Conservation (phyloP, 352 stramenopile genomes). For the Globisporangium polare region DNA sequence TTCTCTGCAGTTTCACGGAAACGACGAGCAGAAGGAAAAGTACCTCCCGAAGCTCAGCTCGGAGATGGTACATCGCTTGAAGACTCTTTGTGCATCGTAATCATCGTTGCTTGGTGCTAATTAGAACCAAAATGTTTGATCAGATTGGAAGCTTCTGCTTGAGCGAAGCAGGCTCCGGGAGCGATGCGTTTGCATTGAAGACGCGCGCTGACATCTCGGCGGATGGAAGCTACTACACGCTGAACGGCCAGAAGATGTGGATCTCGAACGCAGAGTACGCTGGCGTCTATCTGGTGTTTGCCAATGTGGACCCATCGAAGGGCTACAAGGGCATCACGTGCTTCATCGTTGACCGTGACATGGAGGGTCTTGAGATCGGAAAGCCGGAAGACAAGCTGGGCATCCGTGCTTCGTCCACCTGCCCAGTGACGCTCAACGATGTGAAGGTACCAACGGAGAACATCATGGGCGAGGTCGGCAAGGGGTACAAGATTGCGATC, state of each 20-base stretch:
- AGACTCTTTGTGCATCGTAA: background rate
- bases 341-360: slow-evolving; percentile 95
- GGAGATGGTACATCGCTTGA: slow-evolving; percentile 48
- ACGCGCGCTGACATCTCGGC: slow-evolving; percentile 84
- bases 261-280: slow-evolving; percentile 96
- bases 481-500: slow-evolving; percentile 98
- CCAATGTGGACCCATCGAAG: slow-evolving; percentile 89
- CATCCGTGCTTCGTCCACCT: slow-evolving; percentile 95
- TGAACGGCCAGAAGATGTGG: slow-evolving; percentile 97
- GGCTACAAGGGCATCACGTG: slow-evolving; percentile 98
- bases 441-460: slow-evolving; percentile 93
- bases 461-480: slow-evolving; percentile 92
- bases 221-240: slow-evolving; percentile 92
- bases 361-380: slow-evolving; percentile 91
- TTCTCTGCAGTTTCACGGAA: slow-evolving; percentile 49
- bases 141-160: slow-evolving; percentile 96
- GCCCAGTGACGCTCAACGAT: slow-evolving; percentile 92
- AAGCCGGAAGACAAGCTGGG: slow-evolving; percentile 97
- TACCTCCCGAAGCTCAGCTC: slow-evolving; percentile 81
- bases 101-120: too few relatives aligned
- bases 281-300: slow-evolving; percentile 96
- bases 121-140: background rate
- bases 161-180: slow-evolving; percentile 91
- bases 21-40: slow-evolving; percentile 80
- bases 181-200: slow-evolving; percentile 95